Base-by-base conservation (phyloP, 352 stramenopile species). In the Bremia lactucae region DNA sequence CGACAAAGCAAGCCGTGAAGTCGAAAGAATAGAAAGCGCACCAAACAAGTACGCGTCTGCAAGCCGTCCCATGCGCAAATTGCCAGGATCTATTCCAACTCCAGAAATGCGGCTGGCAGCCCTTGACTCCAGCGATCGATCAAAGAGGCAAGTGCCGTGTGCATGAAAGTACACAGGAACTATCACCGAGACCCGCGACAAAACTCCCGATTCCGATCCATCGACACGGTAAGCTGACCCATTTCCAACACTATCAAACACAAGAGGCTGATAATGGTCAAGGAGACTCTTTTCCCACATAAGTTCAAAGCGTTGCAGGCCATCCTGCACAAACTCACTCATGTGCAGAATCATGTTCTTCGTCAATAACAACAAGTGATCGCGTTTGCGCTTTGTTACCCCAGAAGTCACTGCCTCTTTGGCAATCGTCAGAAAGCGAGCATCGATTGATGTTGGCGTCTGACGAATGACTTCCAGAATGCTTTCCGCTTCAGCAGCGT, bases 271-370 rank as follows among this genome's bases (percentile, higher is more conserved):
- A 66, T 88, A 86, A 20, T 78, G 63, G 5, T 92, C 75, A 8
- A 89, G 49, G 36, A 92, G 43, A 37, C 77, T 88, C 51, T 85
- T 83, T 26, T 85, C 76, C 79, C 79, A 92, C 52, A 92, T 80
- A 16, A 89, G 44, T 18, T 89, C 75, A 40, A 82, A 87, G 6
- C 75, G 77, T 44, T 87, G 77, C 6, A 92, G 48, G 3, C 79
- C 76, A 42, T 87, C 67, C 43, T 91, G 75, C 4, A 87, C 78
- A 35, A 81, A 87, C 46, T 91, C 78, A 18, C 68, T 87, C 66
- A 91, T 71, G 46, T 85, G 70, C 25, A 68, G 66, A 45, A 91
- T 91, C 75, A 91, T 85, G 42, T 87, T 84, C 46, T 82, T 87
- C 22, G 78, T 91, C 10, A 83, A 65, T 21, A 88, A 52, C 35